Percentiles rank a stretch among this genome's conserved stretches.
Evolutionary conservation across 176 grass and related monocot genomes (phyloP).

Genomic region (Triticum aestivum): IWGSC_CS_RefSeq_v2.1 NC_057797.1:577308138-577308637

Average conservation of each 20-base stretch:
- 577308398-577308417: not conserved
- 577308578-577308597: not conserved
- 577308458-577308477: not conserved
- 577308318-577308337: not conserved
- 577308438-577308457: slow-evolving; percentile 1
- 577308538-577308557: not conserved
- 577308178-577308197: slow-evolving; percentile 64
- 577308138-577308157: slow-evolving; percentile 39
- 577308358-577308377: not conserved
- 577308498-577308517: slow-evolving; percentile 4
- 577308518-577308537: not conserved
- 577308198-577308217: slow-evolving; percentile 59
- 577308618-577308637: not conserved
- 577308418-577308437: not conserved
- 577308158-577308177: slow-evolving; percentile 52
- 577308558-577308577: not conserved
- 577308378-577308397: not conserved
- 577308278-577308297: slow-evolving; percentile 63
- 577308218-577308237: slow-evolving; percentile 61
- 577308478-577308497: slow-evolving; percentile 2
- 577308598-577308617: not conserved
- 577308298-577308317: slow-evolving; percentile 57
- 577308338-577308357: not conserved
- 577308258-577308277: slow-evolving; percentile 71
- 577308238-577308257: slow-evolving; percentile 69